These are phyloP conservation scores for Parathielavia hyrcaniae DNA, from an alignment of 495 filamentous ascomycete species.

Conservation along the genomic window DNA sequence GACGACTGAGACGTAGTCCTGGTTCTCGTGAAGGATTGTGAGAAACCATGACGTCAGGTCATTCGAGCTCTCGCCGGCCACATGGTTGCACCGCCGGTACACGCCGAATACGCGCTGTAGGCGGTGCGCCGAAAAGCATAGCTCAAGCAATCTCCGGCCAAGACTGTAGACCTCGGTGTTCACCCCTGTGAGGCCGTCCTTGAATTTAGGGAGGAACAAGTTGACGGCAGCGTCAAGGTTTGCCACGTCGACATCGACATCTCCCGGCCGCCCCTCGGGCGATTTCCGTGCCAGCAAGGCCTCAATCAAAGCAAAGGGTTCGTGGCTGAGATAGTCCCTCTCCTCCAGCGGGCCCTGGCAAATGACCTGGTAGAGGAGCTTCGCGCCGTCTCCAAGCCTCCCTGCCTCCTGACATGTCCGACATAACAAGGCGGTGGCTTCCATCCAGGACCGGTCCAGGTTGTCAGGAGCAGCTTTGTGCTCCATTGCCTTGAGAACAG, in stretches of 20 bases:
- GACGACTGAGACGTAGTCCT: conserved; percentile 32
- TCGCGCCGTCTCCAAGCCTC: conserved; percentile 29
- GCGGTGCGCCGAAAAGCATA: conserved; percentile 20
- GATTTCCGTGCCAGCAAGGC: conserved; percentile 22
- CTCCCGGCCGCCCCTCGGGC: background rate
- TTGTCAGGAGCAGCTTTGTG: conserved; percentile 19
- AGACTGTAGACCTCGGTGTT: conserved; percentile 20
- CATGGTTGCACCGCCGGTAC: conserved; percentile 28
- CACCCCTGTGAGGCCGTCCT: conserved; percentile 18
- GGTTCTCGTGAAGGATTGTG: conserved; percentile 22
- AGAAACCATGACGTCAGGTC: conserved; percentile 27
- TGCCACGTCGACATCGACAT: background rate
- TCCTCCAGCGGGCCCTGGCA: conserved; percentile 30
- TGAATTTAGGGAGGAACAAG: conserved; percentile 35
- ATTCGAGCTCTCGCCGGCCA: conserved; percentile 9
- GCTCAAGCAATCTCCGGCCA: conserved; percentile 31
- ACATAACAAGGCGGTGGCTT: conserved; percentile 35
- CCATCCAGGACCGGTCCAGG: conserved; percentile 26
- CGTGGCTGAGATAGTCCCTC: conserved; percentile 30
- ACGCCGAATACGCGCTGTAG: conserved; percentile 23
- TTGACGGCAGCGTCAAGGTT: conserved; percentile 27
- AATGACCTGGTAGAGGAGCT: conserved; percentile 30
- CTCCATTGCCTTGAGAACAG: conserved; percentile 22
- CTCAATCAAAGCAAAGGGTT: conserved; percentile 32
- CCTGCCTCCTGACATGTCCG: conserved; percentile 29